Percentiles rank a stretch among this genome's conserved stretches.
phyloP scores from a whole-genome alignment of 2,329 filamentous ascomycete species.

The Colletotrichum zoysiae region DNA sequence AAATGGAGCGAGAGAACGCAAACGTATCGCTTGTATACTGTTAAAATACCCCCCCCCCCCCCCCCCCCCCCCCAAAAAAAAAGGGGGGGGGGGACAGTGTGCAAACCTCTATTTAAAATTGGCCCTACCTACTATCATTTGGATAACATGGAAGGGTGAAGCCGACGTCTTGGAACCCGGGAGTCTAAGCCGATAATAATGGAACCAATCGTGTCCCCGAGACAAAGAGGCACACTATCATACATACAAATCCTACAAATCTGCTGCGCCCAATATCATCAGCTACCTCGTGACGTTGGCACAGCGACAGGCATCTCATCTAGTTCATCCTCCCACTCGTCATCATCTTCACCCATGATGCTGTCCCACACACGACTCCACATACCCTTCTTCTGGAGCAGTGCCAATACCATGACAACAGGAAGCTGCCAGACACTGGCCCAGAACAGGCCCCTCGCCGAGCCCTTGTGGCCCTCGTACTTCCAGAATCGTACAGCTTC shows the following conservation, averaged over 20 bases:
- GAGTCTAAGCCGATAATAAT: constrained; percentile 5
- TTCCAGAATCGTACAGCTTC: constrained; percentile 88
- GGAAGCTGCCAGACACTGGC: constrained; percentile 97
- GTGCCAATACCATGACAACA: constrained; percentile 87
- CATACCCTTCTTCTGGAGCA: constrained; percentile 93
- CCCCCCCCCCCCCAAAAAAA: too few relatives aligned
- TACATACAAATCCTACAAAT: constrained; percentile 22
- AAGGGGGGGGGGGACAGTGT: neutral
- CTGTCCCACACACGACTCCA: constrained; percentile 85
- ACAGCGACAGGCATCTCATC: constrained; percentile 52
- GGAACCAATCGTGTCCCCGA: constrained; percentile 6
- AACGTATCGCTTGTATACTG: neutral
- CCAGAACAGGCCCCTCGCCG: constrained; percentile 91
- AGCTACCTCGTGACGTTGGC: constrained; percentile 22
- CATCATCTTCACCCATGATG: constrained; percentile 69
- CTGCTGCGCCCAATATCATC: neutral
- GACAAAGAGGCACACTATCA: constrained; percentile 30
- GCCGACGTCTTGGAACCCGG: constrained; percentile 15
- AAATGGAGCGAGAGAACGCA: neutral
- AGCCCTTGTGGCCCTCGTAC: constrained; percentile 81
- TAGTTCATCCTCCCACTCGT: constrained; percentile 68
- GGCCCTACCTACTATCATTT: neutral
- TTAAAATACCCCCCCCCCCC: neutral
- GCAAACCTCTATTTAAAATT: neutral
- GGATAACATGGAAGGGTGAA: neutral